Evolutionary conservation across 768 basidiomycete genomes (phyloP).

Genomic region (Podaxis sp.): DNA sequence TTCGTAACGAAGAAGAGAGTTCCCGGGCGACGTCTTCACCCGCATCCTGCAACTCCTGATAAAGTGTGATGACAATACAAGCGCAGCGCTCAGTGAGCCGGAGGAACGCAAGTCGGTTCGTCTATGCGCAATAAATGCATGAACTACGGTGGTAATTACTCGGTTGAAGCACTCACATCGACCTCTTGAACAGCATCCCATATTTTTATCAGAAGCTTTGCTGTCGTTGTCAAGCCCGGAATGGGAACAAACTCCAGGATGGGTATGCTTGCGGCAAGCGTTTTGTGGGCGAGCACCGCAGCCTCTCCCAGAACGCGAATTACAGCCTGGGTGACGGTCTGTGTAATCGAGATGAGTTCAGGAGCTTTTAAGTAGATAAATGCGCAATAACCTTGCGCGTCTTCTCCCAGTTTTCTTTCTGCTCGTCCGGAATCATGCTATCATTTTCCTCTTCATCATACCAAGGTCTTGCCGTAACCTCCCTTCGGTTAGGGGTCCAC

Average conservation of each 20-base stretch:
- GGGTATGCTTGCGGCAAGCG: constrained; percentile 40
- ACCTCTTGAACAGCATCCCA: constrained; percentile 64
- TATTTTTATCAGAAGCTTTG: constrained; percentile 52
- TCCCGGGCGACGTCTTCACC: constrained; percentile 50
- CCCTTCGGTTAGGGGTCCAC: constrained; percentile 15
- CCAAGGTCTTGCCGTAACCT: constrained; percentile 30
- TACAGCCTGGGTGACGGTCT: constrained; percentile 39
- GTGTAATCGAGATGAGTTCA: constrained; percentile 14
- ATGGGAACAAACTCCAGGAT: constrained; percentile 52
- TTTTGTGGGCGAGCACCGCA: constrained; percentile 43
- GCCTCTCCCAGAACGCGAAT: constrained; percentile 41
- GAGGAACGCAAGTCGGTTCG: constrained; percentile 66
- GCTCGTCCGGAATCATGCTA: constrained; percentile 37
- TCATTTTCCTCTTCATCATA: constrained; percentile 29
- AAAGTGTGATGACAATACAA: constrained; percentile 60
- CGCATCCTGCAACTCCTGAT: constrained; percentile 60
- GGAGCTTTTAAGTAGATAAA: neutral
- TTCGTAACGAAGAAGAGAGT: constrained; percentile 48
- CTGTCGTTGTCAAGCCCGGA: constrained; percentile 53
- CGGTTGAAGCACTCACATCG: constrained; percentile 45
- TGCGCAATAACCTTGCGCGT: constrained; percentile 31
- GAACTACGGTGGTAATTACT: neutral
- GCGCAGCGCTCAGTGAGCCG: constrained; percentile 76
- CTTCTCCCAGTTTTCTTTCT: constrained; percentile 36
- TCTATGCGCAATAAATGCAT: constrained; percentile 35